These are phyloP conservation scores for Tulasnella sp. DNA, from an alignment of 768 basidiomycete species.

Conservation along the genomic window DNA sequence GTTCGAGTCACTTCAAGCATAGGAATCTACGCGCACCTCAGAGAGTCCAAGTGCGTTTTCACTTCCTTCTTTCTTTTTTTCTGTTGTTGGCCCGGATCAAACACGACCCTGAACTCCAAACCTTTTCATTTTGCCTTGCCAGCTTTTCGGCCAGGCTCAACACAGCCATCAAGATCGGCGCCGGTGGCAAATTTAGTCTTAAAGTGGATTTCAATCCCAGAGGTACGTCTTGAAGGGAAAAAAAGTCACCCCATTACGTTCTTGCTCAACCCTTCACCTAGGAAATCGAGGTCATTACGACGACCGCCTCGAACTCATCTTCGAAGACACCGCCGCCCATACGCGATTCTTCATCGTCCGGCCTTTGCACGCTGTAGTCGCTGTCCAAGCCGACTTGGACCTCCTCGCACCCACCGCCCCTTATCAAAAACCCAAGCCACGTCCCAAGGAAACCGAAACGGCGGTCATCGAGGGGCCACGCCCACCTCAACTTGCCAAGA, in stretches of 20 bases:
- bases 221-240: background rate
- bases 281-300: conserved; percentile 28
- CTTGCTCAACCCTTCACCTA: background rate
- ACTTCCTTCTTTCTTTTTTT: too few relatives aligned
- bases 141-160: conserved; percentile 18
- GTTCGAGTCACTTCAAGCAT: conserved; percentile 4
- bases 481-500: conserved; percentile 44
- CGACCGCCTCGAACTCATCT: conserved; percentile 28
- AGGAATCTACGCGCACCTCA: conserved; percentile 7
- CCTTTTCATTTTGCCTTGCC: background rate
- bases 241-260: background rate
- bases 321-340: background rate
- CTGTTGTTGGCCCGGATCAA: background rate
- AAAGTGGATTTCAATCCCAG: conserved; percentile 13
- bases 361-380: conserved; percentile 25
- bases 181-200: conserved; percentile 1
- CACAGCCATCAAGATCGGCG: background rate
- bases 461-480: conserved; percentile 43
- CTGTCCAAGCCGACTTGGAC: conserved; percentile 44
- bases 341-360: conserved; percentile 24
- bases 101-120: background rate
- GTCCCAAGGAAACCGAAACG: conserved; percentile 16
- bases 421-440: conserved; percentile 37
- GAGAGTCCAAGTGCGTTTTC: conserved; percentile 19
- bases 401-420: conserved; percentile 47